Conservation (phyloP, 2,329 filamentous ascomycete genomes). For the Aspergillus ustus region DNA sequence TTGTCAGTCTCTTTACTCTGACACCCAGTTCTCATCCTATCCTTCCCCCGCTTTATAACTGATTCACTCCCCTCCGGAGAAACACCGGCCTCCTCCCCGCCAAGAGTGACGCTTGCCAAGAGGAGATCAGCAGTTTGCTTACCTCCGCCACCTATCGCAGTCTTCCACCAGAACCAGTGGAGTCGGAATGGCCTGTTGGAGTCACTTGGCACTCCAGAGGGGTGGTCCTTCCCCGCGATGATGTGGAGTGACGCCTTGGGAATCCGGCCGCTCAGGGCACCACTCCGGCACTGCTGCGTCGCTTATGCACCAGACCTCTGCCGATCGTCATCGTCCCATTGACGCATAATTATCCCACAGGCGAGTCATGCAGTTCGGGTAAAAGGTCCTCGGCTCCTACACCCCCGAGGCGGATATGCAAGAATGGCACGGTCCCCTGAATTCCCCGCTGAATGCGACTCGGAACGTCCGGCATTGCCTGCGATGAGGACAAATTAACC, state of each 20-base stretch:
- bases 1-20: too few relatives aligned
- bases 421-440: too few relatives aligned
- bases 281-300: not conserved
- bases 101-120: not conserved
- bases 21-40: too few relatives aligned
- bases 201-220: not conserved
- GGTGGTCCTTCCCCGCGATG: not conserved
- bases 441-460: too few relatives aligned
- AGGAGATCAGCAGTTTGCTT: not conserved
- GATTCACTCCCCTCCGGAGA: not conserved
- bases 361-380: not conserved
- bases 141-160: not conserved
- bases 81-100: not conserved
- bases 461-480: too few relatives aligned
- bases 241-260: not conserved
- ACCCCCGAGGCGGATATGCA: not conserved
- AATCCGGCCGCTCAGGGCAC: not conserved
- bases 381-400: not conserved
- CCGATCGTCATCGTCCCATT: not conserved
- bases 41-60: not conserved
- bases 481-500: too few relatives aligned
- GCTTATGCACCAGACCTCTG: not conserved
- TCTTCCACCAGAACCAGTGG: not conserved
- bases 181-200: not conserved
- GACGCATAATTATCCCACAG: not conserved